A percentile compares a stretch with the other conserved stretches of the same genome.
These are phyloP conservation scores for Stylosanthes scabra DNA, from an alignment of 331 rosid genomes.

Conservation along the genomic window DNA sequence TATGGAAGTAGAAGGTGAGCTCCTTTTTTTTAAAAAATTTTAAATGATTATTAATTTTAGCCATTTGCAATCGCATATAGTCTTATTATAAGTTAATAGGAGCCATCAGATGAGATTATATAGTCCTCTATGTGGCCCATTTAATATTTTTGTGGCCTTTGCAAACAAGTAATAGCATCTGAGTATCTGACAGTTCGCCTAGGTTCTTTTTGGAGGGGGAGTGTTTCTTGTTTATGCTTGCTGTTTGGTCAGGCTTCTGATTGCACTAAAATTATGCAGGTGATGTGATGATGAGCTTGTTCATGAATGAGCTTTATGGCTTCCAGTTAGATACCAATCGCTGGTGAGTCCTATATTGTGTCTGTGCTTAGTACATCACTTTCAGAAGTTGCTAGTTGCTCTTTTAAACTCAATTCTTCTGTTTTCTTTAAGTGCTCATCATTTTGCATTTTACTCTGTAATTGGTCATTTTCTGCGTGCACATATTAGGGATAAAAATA, in stretches of 20 bases:
- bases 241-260: conserved; percentile 34
- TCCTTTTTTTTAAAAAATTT: conserved; percentile 1
- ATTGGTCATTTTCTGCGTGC: conserved; percentile 20
- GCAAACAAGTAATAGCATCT: conserved; percentile 17
- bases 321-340: conserved; percentile 88
- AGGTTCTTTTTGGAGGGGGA: conserved; percentile 1
- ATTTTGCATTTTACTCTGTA: conserved; percentile 17
- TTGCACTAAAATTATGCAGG: conserved; percentile 55
- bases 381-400: neutral
- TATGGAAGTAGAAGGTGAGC: conserved; percentile 90
- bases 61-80: conserved; percentile 13
- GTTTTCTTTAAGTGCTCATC: conserved; percentile 13
- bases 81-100: conserved; percentile 17
- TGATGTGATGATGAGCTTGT: conserved; percentile 95
- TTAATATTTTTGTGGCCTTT: conserved; percentile 1
- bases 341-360: conserved; percentile 60
- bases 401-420: conserved; percentile 27
- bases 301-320: conserved; percentile 94
- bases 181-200: conserved; percentile 11
- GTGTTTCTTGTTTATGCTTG: conserved; percentile 28
- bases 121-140: conserved; percentile 2
- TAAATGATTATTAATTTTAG: conserved; percentile 9
- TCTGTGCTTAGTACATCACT: conserved; percentile 23
- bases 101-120: conserved; percentile 9
- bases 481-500: conserved; percentile 6